Base-by-base conservation (phyloP, 2,329 filamentous ascomycete genomes). In the Sphaceloma murrayae region DNA sequence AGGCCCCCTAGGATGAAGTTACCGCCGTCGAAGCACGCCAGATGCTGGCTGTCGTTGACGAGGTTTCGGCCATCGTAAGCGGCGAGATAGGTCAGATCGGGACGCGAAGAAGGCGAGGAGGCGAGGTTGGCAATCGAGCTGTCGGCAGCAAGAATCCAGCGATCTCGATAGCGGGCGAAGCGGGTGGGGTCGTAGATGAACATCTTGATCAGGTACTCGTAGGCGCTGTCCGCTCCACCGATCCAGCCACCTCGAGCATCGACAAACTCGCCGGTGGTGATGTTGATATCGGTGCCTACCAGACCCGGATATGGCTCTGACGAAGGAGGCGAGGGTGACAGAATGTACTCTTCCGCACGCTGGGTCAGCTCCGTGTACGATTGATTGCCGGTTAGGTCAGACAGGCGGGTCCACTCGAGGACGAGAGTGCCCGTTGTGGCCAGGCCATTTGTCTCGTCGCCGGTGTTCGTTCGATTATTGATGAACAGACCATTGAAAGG, bases 161-260 rank as follows among this genome's bases (percentile, higher is more conserved):
- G 76, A 50, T 88, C 80, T 54, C 72, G 77, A 64, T 89, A 86
- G 2, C 61, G 49, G 1, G 56, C 62, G 54, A 83, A 93, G 2
- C 76, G 70, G 4, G 60, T 53, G 0, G 76, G 69, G 56, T 89
- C 81, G 59, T 93, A 93, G 45, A 89, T 62, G 55, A 80, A 93
- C 83, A 91, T 89, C 68, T 94, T 94, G 61, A 94, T 80, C 22
- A 94, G 73, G 56, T 93, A 93, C 63, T 93, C 85, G 64, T 93
- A 94, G 64, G 81, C 93, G 32, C 78, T 85, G 60, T 93, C 85
- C 21, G 74, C 74, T 5, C 82, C 81, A 40, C 81, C 85, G 29
- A 75, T 74, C 85, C 85, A 94, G 33, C 83, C 82, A 42, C 87
- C 85, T 1, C 52, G 56, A 17, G 72, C 72, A 56, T 89, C 75